Percentiles rank a stretch among this genome's conserved stretches.
Evolutionary conservation across 768 basidiomycete genomes (phyloP).

Genomic region (Mycena leptocephala): DNA sequence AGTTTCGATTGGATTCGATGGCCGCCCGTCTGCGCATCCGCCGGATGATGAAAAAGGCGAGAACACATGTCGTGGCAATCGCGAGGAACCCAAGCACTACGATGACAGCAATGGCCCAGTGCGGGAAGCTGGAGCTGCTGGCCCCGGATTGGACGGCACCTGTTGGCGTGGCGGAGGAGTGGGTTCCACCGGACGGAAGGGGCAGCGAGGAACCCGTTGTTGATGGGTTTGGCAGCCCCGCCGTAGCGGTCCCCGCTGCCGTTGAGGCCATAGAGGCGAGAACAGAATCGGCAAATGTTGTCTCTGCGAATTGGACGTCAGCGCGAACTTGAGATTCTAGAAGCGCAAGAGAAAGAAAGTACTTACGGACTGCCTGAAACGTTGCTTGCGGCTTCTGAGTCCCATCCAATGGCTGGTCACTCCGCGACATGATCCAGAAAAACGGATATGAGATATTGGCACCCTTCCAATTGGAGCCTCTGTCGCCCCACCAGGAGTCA

Average conservation of each 20-base stretch:
- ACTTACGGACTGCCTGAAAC: slow-evolving; percentile 88
- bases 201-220: slow-evolving; percentile 35
- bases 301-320: slow-evolving; percentile 64
- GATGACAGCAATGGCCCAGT: slow-evolving; percentile 95
- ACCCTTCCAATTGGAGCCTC: slow-evolving; percentile 66
- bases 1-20: slow-evolving; percentile 72
- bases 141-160: slow-evolving; percentile 64
- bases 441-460: slow-evolving; percentile 76
- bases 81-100: slow-evolving; percentile 90
- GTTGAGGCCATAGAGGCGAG: slow-evolving; percentile 69
- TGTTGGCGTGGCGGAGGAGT: slow-evolving; percentile 18
- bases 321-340: slow-evolving; percentile 26
- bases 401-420: slow-evolving; percentile 69
- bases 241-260: slow-evolving; percentile 51
- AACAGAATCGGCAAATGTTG: slow-evolving; percentile 82
- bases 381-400: slow-evolving; percentile 77
- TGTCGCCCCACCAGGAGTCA: slow-evolving; percentile 81
- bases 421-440: slow-evolving; percentile 85
- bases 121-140: slow-evolving; percentile 71
- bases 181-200: slow-evolving; percentile 26
- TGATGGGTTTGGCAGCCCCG: slow-evolving; percentile 49
- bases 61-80: slow-evolving; percentile 77
- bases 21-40: slow-evolving; percentile 71
- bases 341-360: background rate
- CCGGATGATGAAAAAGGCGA: slow-evolving; percentile 83